A percentile compares a stretch with the other conserved stretches of the same genome.
Evolutionary conservation across 108 stramenopile genomes (phyloP).

Genomic region (Pseudonitzschia pungens): DNA sequence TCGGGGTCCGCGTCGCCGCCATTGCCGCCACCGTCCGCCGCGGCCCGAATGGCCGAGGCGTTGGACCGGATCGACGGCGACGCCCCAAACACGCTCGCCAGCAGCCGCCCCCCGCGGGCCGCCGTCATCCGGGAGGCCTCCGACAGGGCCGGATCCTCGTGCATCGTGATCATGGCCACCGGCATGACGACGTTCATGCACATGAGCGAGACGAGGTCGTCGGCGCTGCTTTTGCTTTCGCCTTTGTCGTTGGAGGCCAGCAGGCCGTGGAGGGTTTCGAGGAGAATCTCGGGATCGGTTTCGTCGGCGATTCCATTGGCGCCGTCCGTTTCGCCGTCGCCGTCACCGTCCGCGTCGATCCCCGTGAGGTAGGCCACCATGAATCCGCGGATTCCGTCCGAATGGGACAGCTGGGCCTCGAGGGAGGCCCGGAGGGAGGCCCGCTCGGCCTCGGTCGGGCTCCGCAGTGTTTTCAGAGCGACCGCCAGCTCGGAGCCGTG

Average conservation of each 20-base stretch:
- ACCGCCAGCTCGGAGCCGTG: constrained; percentile 23
- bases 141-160: constrained; percentile 47
- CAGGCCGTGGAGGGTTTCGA: constrained; percentile 34
- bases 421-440: constrained; percentile 8
- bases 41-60: constrained; percentile 44
- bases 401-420: constrained; percentile 47
- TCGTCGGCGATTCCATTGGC: not conserved
- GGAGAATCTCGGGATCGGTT: constrained; percentile 40
- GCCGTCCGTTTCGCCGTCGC: constrained; percentile 7
- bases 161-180: constrained; percentile 70
- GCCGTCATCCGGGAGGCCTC: constrained; percentile 54
- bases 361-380: constrained; percentile 68
- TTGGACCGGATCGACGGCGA: constrained; percentile 27
- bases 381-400: constrained; percentile 78
- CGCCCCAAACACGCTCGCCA: constrained; percentile 3
- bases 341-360: constrained; percentile 9
- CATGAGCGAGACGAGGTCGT: constrained; percentile 56
- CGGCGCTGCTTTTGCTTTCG: not conserved
- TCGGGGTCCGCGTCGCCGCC: not conserved
- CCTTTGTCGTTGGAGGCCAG: not conserved
- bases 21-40: constrained; percentile 26
- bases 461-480: not conserved
- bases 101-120: constrained; percentile 45
- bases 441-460: not conserved
- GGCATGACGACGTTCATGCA: constrained; percentile 86